Percentiles rank a stretch among this genome's conserved stretches.
Evolutionary conservation across 768 basidiomycete genomes (phyloP).

Genomic region (Suillus weaverae): DNA sequence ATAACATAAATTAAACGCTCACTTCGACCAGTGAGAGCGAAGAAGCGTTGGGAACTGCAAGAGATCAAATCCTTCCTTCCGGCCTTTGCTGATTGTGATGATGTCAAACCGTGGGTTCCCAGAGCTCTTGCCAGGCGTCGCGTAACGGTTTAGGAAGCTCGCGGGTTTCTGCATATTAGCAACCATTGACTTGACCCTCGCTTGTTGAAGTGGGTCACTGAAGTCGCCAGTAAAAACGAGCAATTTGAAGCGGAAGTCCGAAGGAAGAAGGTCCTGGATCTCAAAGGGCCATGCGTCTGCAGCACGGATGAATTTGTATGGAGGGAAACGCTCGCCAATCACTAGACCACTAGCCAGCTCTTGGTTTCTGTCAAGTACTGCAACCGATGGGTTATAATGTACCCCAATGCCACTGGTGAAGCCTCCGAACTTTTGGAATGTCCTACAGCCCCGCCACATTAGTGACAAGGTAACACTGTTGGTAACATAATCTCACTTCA

Average conservation of each 20-base stretch:
- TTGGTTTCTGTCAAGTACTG: constrained; percentile 38
- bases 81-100: constrained; percentile 26
- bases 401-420: constrained; percentile 52
- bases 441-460: constrained; percentile 25
- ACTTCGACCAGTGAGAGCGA: constrained; percentile 45
- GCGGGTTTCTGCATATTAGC: constrained; percentile 25
- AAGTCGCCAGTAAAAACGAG: constrained; percentile 46
- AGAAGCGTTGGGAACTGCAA: constrained; percentile 33
- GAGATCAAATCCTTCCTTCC: constrained; percentile 35
- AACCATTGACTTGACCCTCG: constrained; percentile 28
- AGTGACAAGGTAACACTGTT: constrained; percentile 2
- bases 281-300: constrained; percentile 48
- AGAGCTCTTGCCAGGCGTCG: constrained; percentile 18
- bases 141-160: constrained; percentile 29
- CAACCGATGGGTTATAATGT: constrained; percentile 45
- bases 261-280: constrained; percentile 49
- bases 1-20: constrained; percentile 8
- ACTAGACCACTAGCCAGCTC: constrained; percentile 38
- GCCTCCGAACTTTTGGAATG: constrained; percentile 45
- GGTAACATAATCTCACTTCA: constrained; percentile 32
- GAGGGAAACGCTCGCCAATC: constrained; percentile 52
- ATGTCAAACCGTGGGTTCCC: constrained; percentile 33
- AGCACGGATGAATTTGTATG: constrained; percentile 45
- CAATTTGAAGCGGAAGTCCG: constrained; percentile 51
- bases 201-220: constrained; percentile 21